Evolutionary conservation across 768 basidiomycete genomes (phyloP), one percentile per base, ranked within the genome.

Genomic region (Boletellus ananiceps): DNA sequence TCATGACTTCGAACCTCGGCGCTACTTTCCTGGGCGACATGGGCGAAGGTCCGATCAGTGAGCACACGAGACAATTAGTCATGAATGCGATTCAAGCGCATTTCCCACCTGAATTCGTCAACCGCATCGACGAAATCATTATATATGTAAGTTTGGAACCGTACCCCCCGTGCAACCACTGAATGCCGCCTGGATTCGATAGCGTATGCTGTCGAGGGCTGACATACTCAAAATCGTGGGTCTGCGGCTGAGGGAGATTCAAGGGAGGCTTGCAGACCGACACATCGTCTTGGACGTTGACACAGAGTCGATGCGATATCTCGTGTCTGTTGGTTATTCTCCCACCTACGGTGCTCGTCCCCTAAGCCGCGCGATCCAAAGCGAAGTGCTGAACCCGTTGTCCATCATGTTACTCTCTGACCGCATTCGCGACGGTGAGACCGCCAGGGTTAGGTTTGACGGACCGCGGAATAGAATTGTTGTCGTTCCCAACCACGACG

Each of bases 1-100:
- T 93, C 68, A 88, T 95, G 83, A 95, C 93, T 4, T 92, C 89
- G 42, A 97, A 97, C 64, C 76, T 95, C 16, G 93, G 90, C 38
- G 86, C 88, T 5, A 73, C 75, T 18, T 87, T 78, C 69, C 74
- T 91, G 40, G 81, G 86, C 48, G 89, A 90, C 42, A 78, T 86
- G 74, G 77, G 76, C 3, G 81, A 84, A 51, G 89, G 89, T 4
- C 74, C 80, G 0, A 81, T 95, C 44, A 80, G 71, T 16, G 63
- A 77, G 0, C 69, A 76, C 43, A 86, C 86, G 5, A 77, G 74
- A 51, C 64, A 76, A 31, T 68, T 86, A 43, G 93, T 97, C 40
- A 83, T 90, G 79, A 75, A 77, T 49, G 79, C 90, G 7, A 89
- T 95, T 49, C 84, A 84, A 56, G 69, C 69, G 1, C 92, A 93